phyloP scores from a whole-genome alignment of 768 basidiomycete species.

The Bullera alba region DNA sequence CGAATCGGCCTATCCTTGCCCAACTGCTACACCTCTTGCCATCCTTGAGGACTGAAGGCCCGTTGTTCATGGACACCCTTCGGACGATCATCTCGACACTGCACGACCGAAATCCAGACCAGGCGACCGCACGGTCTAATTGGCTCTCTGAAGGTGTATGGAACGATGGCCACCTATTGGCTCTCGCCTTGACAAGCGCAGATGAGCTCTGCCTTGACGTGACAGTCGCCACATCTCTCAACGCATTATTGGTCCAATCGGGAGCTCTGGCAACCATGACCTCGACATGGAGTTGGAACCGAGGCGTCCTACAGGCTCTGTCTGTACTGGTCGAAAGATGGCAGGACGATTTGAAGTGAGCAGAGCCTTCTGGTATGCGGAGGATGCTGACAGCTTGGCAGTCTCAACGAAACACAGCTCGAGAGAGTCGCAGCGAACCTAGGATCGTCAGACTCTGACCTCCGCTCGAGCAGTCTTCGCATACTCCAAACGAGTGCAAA shows the following conservation, averaged over 20 bases:
- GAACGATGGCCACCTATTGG: conserved; percentile 23
- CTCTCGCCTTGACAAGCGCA: conserved; percentile 8
- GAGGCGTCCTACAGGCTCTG: conserved; percentile 22
- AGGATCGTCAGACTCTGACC: conserved; percentile 62
- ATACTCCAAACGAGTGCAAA: conserved; percentile 30
- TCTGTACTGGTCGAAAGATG: conserved; percentile 11
- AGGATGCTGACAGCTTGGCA: neutral
- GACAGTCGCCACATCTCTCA: conserved; percentile 4
- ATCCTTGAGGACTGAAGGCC: conserved; percentile 11
- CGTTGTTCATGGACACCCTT: conserved; percentile 1
- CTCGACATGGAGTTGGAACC: conserved; percentile 26
- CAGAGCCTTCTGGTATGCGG: neutral
- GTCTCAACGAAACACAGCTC: neutral
- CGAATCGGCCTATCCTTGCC: conserved; percentile 8
- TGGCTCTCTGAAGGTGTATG: conserved; percentile 22
- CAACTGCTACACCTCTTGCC: conserved; percentile 22
- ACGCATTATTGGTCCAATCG: neutral
- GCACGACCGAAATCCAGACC: too few species aligned
- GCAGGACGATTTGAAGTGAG: conserved; percentile 12
- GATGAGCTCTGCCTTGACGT: neutral
- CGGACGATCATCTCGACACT: too few species aligned
- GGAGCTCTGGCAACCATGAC: conserved; percentile 5
- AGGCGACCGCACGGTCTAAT: too few species aligned
- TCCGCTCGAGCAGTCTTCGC: conserved; percentile 59
- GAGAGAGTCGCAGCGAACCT: conserved; percentile 48